Evolutionary conservation across 1,284 basidiomycete species (phyloP), one percentile per base, ranked within the genome.

Genomic region (Neolentinus lepideus): DNA sequence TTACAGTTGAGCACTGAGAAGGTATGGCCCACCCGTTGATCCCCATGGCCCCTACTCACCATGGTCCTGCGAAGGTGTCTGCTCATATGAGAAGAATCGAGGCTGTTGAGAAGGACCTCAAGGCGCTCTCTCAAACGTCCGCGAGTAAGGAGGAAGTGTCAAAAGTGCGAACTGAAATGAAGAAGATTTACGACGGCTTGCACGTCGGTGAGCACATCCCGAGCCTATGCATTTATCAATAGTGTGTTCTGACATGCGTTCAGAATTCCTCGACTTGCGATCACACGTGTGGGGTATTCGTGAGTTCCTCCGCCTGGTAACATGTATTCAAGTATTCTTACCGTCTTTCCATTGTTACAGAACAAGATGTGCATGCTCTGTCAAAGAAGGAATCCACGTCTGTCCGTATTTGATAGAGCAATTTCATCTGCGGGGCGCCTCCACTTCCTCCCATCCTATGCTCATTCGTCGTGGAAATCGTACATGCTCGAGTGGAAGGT

Each of bases 21-120:
- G 80, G 92, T 83, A 57, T 52, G 66, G 33, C n/a, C 3, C 56
- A 46, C 29, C 29, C 6, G 51, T 33, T 14, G 54, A 43, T 36
- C 24, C 45, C 51, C 3, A 25, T 35, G 6, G 26, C 25, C n/a
- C 10, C 46, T 9, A 22, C 38, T 51, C 36, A 27, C 56, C 2
- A 51, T 53, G 2, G 36, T 16, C 12, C 4, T 33, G 51, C 22
- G 54, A 25, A 94, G 91, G 87, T 94, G 61, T 86, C 91, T 10
- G 81, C 84, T 24, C 92, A 95, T 69, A 83, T 95, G 2, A 77
- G 87, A 59, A 79, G 92, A 56, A 92, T 95, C 64, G 89, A 94
- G 67, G 81, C 84, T 2, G 90, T 94, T 2, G 92, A 95, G 72
- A 92, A 92, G 68, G 92, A 94, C 64, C 68, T 94, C 60, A 91